phyloP scores from a whole-genome alignment of 805 yeast species.

The Tetrapisispora nanseiensis region DNA sequence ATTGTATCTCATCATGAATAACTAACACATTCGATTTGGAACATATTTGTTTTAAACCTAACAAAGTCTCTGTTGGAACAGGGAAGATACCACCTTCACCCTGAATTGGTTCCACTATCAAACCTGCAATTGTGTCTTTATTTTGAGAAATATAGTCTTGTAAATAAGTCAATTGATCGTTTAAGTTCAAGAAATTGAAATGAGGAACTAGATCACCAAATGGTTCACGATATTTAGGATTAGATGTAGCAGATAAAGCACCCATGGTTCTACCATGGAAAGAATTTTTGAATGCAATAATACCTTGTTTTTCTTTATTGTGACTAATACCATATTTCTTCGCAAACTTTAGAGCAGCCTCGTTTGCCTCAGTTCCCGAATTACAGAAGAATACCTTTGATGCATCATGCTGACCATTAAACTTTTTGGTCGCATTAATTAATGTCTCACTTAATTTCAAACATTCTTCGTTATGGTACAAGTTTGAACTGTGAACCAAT shows the following conservation, averaged over 20 bases:
- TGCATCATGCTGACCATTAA: constrained; percentile 79
- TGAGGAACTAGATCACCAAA: constrained; percentile 91
- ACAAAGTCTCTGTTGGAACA: constrained; percentile 52
- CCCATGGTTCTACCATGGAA: constrained; percentile 97
- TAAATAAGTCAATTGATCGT: constrained; percentile 27
- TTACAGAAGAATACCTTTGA: constrained; percentile 61
- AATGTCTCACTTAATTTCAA: constrained; percentile 66
- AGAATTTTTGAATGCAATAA: constrained; percentile 78
- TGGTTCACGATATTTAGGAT: constrained; percentile 86
- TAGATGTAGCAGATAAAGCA: constrained; percentile 83
- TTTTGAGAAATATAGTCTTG: constrained; percentile 14
- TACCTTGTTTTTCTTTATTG: constrained; percentile 51
- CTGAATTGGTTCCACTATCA: constrained; percentile 93
- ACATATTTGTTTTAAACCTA: constrained; percentile 58
- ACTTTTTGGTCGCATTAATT: constrained; percentile 53
- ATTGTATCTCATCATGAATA: constrained; percentile 92
- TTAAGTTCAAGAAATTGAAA: constrained; percentile 36
- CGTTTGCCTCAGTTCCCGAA: constrained; percentile 75
- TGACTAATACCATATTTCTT: constrained; percentile 66
- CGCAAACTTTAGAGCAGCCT: constrained; percentile 68
- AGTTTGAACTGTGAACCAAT: constrained; percentile 75
- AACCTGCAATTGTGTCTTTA: constrained; percentile 56
- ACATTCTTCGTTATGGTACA: constrained; percentile 78
- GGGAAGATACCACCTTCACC: constrained; percentile 94
- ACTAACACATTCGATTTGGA: constrained; percentile 59